Evolutionary conservation across 2,329 filamentous ascomycete species (phyloP).

Genomic region (Gremmenia infestans): DNA sequence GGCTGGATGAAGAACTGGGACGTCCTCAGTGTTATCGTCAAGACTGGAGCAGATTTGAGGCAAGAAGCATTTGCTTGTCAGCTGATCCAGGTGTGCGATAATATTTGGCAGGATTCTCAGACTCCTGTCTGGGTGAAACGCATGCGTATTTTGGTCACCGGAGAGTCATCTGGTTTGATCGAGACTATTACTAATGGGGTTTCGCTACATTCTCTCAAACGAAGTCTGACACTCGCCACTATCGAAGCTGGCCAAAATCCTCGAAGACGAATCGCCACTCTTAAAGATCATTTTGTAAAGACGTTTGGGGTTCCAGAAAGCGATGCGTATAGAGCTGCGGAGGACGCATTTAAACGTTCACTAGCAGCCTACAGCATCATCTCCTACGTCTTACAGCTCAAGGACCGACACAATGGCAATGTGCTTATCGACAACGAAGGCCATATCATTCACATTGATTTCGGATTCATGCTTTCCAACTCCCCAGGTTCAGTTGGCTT

Average conservation of each 20-base stretch:
- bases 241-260: slow-evolving; percentile 70
- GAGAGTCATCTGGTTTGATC: slow-evolving; percentile 77
- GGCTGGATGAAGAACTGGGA: slow-evolving; percentile 92
- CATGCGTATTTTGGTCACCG: slow-evolving; percentile 82
- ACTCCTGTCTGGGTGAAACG: slow-evolving; percentile 83
- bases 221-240: slow-evolving; percentile 70
- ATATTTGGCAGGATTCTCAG: slow-evolving; percentile 71
- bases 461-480: slow-evolving; percentile 86
- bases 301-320: slow-evolving; percentile 68
- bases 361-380: slow-evolving; percentile 83
- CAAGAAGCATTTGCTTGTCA: slow-evolving; percentile 87
- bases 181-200: slow-evolving; percentile 87
- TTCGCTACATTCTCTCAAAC: slow-evolving; percentile 79
- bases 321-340: slow-evolving; percentile 64
- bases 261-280: slow-evolving; percentile 69
- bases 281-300: slow-evolving; percentile 78
- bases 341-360: slow-evolving; percentile 76
- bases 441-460: slow-evolving; percentile 85
- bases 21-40: slow-evolving; percentile 79
- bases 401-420: slow-evolving; percentile 83
- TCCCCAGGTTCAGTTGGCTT: slow-evolving; percentile 80
- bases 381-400: slow-evolving; percentile 77
- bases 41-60: slow-evolving; percentile 75
- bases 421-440: slow-evolving; percentile 81
- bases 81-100: slow-evolving; percentile 74